phyloP scores from a whole-genome alignment of 1,284 basidiomycete species.

The Fomitopsis betulina region DNA sequence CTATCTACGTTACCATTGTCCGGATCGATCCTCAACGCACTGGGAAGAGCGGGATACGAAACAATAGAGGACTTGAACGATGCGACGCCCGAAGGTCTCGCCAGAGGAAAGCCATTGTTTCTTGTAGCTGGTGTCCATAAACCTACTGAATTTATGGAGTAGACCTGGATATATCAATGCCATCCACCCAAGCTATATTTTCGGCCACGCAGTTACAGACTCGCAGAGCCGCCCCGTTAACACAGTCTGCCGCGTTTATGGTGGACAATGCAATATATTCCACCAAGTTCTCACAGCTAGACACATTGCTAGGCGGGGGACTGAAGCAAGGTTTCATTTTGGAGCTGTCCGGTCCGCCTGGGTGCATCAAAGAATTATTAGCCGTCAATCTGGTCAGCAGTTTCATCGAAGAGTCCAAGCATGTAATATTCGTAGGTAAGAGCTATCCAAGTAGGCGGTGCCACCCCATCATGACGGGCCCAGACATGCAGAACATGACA shows the following conservation, averaged over 20 bases:
- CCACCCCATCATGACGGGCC: conserved; percentile 2
- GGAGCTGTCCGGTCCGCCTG: conserved; percentile 72
- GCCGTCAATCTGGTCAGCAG: conserved; percentile 43
- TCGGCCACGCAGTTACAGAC: conserved; percentile 31
- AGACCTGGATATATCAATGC: conserved; percentile 46
- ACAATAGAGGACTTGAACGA: conserved; percentile 40
- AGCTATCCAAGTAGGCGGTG: conserved; percentile 5
- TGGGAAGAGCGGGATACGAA: conserved; percentile 47
- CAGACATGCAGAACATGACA: conserved; percentile 69
- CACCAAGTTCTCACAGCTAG: conserved; percentile 46
- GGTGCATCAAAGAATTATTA: conserved; percentile 55
- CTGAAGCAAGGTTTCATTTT: conserved; percentile 54
- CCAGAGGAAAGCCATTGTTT: conserved; percentile 33
- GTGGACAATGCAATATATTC: conserved; percentile 30
- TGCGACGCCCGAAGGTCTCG: conserved; percentile 35
- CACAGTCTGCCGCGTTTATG: conserved; percentile 54
- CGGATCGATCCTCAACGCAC: conserved; percentile 33
- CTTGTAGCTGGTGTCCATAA: conserved; percentile 1
- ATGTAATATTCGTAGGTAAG: conserved; percentile 62
- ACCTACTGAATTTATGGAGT: not conserved
- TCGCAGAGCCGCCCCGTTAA: conserved; percentile 31
- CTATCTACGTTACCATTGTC: conserved; percentile 36
- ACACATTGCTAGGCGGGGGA: conserved; percentile 57
- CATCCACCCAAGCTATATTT: conserved; percentile 40
- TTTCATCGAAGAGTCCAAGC: conserved; percentile 41